Base-by-base conservation (phyloP, 306 rosid species). In the Vigna hirtella region DNA sequence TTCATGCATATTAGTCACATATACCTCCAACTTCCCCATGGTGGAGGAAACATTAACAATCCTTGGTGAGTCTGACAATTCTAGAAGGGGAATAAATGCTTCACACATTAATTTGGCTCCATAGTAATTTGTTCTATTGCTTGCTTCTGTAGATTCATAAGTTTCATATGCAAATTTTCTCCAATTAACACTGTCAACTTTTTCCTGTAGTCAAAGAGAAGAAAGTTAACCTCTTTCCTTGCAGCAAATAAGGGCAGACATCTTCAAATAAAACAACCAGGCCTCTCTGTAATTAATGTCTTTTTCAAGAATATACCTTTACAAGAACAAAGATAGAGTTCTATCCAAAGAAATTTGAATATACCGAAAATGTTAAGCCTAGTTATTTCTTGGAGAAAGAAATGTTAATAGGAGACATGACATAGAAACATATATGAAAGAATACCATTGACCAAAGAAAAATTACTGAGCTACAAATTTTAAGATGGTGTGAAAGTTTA, bases 11-110 rank as follows among this genome's bases (percentile, higher is more conserved):
- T 56, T 18, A 65, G 17, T 42, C 36, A 20, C 20, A 61, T 83
- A 88, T 83, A 88, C 87, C 88, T 76, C 16, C 17, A 85, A 66
- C 26, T 16, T 32, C 2, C 86, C 88, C 2, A 0, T 0, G 5
- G 9, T 2, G 15, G 89, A 78, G 9, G 87, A 85, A 63, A 87
- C 91, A 72, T 81, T 87, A 13, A 89, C 87, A 65, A 89, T 83
- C 72, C 79, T 85, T 43, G 89, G 91, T 1, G 91, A 79, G 47
- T 77, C 81, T 7, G 93, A 89, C 50, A 87, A 64, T 34, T 79
- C 78, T 32, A 89, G 87, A 48, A 83, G 86, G 34, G 85, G 88
- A 77, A 85, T 66, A 8, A 89, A 74, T 30, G 83, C 81, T 55
- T 85, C 84, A 36, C 84, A 53, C 53, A 73, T 81, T 55, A 78